A percentile compares a stretch with the other conserved stretches of the same genome.
Evolutionary conservation across 257 asterid genomes (phyloP).

Genomic region (Paraleonurus japonicus): DNA sequence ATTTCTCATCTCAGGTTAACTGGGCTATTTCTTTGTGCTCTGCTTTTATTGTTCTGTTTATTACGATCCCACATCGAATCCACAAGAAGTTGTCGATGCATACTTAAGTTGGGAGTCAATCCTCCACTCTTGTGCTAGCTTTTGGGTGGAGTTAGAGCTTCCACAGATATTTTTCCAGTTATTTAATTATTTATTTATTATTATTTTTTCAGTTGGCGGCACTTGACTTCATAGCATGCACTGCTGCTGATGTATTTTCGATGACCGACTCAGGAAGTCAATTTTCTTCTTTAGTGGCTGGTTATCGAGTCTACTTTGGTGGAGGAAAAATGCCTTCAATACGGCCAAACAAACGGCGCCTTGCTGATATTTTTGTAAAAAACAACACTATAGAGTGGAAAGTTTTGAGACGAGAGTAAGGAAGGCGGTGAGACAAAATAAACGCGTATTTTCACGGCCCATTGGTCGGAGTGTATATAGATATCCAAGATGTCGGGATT

Average conservation of each 20-base stretch:
- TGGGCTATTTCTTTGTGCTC: not conserved
- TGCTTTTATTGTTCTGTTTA: slow-evolving; percentile 3
- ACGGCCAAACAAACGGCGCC: slow-evolving; percentile 93
- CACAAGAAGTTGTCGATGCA: too few relatives aligned
- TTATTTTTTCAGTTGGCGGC: slow-evolving; percentile 74
- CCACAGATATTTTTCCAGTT: too few relatives aligned
- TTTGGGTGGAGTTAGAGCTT: too few relatives aligned
- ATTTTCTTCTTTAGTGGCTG: slow-evolving; percentile 87
- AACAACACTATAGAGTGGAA: slow-evolving; percentile 93
- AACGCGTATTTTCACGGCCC: slow-evolving; percentile 89
- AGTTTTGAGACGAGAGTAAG: slow-evolving; percentile 86
- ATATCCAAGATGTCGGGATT: slow-evolving; percentile 79
- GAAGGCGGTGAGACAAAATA: slow-evolving; percentile 91
- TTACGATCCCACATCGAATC: too few relatives aligned
- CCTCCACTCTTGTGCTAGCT: too few relatives aligned
- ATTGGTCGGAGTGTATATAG: slow-evolving; percentile 89
- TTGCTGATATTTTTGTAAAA: slow-evolving; percentile 85
- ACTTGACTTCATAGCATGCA: slow-evolving; percentile 86
- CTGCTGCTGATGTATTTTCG: slow-evolving; percentile 88
- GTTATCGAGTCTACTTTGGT: slow-evolving; percentile 85
- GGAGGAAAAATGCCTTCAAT: slow-evolving; percentile 90
- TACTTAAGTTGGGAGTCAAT: too few relatives aligned
- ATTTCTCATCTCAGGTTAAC: slow-evolving; percentile 91
- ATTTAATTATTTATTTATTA: too few relatives aligned
- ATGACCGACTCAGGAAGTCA: slow-evolving; percentile 99